Evolutionary conservation across 2,329 filamentous ascomycete species (phyloP), one percentile per base, ranked within the genome.

Genomic region (Eutypella sp.): DNA sequence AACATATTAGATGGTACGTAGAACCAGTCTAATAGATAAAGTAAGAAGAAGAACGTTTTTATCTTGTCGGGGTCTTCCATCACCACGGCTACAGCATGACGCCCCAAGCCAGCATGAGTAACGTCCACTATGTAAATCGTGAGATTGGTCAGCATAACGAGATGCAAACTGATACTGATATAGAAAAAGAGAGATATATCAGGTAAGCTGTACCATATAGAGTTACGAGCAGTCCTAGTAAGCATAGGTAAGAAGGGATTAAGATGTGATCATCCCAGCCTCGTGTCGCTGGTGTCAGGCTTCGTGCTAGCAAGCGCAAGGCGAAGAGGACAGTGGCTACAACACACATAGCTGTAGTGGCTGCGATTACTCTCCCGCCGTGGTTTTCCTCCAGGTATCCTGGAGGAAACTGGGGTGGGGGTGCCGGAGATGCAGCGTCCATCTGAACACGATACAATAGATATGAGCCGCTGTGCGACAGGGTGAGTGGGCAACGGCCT

Each of bases 191-290:
- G 13, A 29, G 16, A 24, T 25, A 5, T 15, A 29, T 8, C 24
- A 15, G 8, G n/a, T 5, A 22, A 9, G 24, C 3, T 36, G 18
- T 44, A 44, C 42, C 6, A 11, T 44, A 44, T 13, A 44, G 16
- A 23, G 18, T 37, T 25, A 18, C 20, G 4, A 39, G 5, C 15
- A 39, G 10, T 27, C 42, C 42, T 11, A 45, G 15, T 23, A 45
- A 29, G 18, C 18, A 15, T 5, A 40, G 4, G 22, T 45, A 45
- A 7, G 42, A 34, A 16, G 42, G 33, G 2, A 45, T 45, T n/a
- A 45, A 23, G 11, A 45, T 3, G 40, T 45, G 42, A 24, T 45
- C 42, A 33, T 45, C 34, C 42, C 42, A 45, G 10, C 42, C 42
- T 39, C 42, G 33, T 18, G 38, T 39, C 6, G 34, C 34, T 22